These are phyloP conservation scores for Pseudonitzschia delicatissima DNA, from an alignment of 108 stramenopile genomes.

Conservation along the genomic window DNA sequence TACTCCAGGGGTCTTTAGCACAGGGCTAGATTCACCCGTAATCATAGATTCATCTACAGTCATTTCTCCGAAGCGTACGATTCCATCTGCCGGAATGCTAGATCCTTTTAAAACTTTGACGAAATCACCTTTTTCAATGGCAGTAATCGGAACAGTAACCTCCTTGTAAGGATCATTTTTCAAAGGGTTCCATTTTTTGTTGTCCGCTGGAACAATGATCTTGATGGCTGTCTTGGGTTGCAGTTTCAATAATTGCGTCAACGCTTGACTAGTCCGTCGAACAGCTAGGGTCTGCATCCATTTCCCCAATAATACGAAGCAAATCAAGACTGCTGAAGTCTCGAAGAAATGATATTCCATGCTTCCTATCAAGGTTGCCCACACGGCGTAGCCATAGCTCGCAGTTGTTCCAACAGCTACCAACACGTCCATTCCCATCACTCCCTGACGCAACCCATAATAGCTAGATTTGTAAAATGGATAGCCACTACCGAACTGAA, in stretches of 20 bases:
- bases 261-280: slow-evolving; percentile 82
- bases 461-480: slow-evolving; percentile 84
- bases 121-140: slow-evolving; percentile 56
- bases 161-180: slow-evolving; percentile 30
- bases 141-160: slow-evolving; percentile 23
- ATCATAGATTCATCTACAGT: slow-evolving; percentile 91
- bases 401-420: slow-evolving; percentile 90
- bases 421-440: slow-evolving; percentile 94
- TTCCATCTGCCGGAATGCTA: slow-evolving; percentile 79
- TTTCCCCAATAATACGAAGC: slow-evolving; percentile 95
- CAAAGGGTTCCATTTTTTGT: slow-evolving; percentile 20
- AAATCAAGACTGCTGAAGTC: slow-evolving; percentile 93
- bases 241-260: slow-evolving; percentile 81
- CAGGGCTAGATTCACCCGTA: slow-evolving; percentile 90
- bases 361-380: slow-evolving; percentile 22
- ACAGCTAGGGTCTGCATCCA: slow-evolving; percentile 85
- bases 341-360: slow-evolving; percentile 77
- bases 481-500: slow-evolving; percentile 88
- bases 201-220: neutral
- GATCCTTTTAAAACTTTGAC: slow-evolving; percentile 73
- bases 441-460: slow-evolving; percentile 44
- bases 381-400: slow-evolving; percentile 79
- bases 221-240: slow-evolving; percentile 48
- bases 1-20: slow-evolving; percentile 67
- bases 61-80: slow-evolving; percentile 67